Evolutionary conservation across 352 stramenopile species (phyloP), one percentile per base, ranked within the genome.

Genomic region (Phytophthora tubulina): DNA sequence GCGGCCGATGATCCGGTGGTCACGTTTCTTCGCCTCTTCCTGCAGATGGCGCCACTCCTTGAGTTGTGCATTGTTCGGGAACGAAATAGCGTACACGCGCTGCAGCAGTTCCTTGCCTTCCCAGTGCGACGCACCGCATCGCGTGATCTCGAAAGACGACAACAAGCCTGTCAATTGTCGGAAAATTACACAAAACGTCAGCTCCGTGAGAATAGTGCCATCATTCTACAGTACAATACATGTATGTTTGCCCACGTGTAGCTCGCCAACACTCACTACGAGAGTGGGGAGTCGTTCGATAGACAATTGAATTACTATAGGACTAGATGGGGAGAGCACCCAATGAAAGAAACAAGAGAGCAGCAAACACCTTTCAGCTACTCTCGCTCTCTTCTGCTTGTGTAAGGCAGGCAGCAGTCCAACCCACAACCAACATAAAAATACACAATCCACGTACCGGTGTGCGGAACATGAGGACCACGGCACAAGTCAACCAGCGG

Each of bases 401-500:
- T 72, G 46, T 70, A 56, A 48, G 48, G 85, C 85, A 39, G 85
- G 82, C 36, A 97, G 76, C 21, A 74, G 74, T 78, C 85, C 76
- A 75, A 73, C n/a, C 62, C 7, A 49, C 32, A 61, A 49, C 31
- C 7, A 54, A 31, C 17, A 60, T 31, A 48, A 42, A 68, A 45
- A 70, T 33, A 53, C 11, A 45, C 2, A 73, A 71, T 39, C 10
- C 33, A 84, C 82, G 81, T 84, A 82, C 94, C 94, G 9, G 97
- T 99, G 53, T 95, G 92, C 33, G 97, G 92, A 2, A 99, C 91
- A 75, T 99, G 97, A 13, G 97, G 97, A 6, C 97, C 97, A 46
- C 97, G 96, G 61, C 97, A 99, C 27, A 99, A 81, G 80, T 99
- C 97, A 74, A 99, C 98, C 27, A 99, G 89, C 30, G 98, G 89